Conservation (phyloP, 192 early-diverging fungal genomes). For the Coemansia sp. region DNA sequence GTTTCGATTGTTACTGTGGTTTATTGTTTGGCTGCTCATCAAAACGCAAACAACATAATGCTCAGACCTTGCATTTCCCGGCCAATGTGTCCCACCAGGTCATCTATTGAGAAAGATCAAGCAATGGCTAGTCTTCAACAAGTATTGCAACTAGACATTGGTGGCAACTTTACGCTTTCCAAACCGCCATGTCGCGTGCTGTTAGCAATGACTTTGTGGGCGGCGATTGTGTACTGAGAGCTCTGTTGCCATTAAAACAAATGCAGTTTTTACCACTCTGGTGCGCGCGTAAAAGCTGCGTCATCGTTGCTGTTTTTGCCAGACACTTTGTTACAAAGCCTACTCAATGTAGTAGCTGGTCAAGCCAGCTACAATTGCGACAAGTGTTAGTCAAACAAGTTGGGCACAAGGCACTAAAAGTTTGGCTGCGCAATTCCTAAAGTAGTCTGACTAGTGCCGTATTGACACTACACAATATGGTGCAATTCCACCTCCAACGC, state of each 20-base stretch:
- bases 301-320: not conserved
- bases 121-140: not conserved
- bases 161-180: not conserved
- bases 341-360: not conserved
- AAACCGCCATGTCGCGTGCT: not conserved
- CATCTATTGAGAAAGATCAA: not conserved
- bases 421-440: not conserved
- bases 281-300: not conserved
- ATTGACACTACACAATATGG: not conserved
- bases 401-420: not conserved
- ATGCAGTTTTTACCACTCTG: not conserved
- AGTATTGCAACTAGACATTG: not conserved
- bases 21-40: not conserved
- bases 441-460: not conserved
- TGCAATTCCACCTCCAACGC: not conserved
- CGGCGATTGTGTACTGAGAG: not conserved
- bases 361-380: not conserved
- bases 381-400: not conserved
- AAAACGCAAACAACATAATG: constrained; percentile 1
- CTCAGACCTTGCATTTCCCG: not conserved
- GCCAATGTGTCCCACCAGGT: not conserved
- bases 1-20: not conserved
- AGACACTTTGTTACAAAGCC: not conserved
- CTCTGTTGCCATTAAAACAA: not conserved
- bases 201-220: not conserved